Conservation (phyloP, 2,329 filamentous ascomycete genomes). For the Monilinia polystroma region DNA sequence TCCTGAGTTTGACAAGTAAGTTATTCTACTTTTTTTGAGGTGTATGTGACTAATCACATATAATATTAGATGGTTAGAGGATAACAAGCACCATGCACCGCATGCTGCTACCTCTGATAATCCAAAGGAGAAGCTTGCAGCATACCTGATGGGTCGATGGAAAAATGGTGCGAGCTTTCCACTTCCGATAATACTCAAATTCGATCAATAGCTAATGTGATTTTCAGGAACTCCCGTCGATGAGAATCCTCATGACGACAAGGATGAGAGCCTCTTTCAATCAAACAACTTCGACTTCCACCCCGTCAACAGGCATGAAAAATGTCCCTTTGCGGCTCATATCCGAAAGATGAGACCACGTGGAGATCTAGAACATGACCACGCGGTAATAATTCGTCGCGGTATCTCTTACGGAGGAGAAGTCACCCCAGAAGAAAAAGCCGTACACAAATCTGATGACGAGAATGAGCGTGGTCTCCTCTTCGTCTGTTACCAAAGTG, state of each 20-base stretch:
- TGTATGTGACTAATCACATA: neutral
- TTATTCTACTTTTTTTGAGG: slow-evolving; percentile 39
- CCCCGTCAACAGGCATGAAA: slow-evolving; percentile 35
- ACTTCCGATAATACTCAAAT: slow-evolving; percentile 24
- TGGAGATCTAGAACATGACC: slow-evolving; percentile 38
- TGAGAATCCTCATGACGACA: neutral
- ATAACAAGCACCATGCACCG: slow-evolving; percentile 2
- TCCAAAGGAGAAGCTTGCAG: slow-evolving; percentile 6
- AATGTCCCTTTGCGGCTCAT: slow-evolving; percentile 49
- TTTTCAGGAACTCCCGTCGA: slow-evolving; percentile 5
- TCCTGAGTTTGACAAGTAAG: slow-evolving; percentile 46
- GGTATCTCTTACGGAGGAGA: slow-evolving; percentile 47
- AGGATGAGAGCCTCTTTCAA: slow-evolving; percentile 27
- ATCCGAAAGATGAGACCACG: slow-evolving; percentile 50
- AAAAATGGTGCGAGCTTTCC: slow-evolving; percentile 26
- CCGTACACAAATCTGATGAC: slow-evolving; percentile 29
- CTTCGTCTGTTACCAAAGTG: slow-evolving; percentile 49
- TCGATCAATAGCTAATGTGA: neutral
- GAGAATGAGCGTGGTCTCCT: slow-evolving; percentile 45
- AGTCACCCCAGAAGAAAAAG: slow-evolving; percentile 40
- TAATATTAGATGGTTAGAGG: slow-evolving; percentile 8
- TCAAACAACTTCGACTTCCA: slow-evolving; percentile 40
- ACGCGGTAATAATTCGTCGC: slow-evolving; percentile 44
- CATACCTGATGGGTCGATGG: slow-evolving; percentile 15
- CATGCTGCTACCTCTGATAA: neutral